Percentiles rank a stretch among this genome's conserved stretches.
These are phyloP conservation scores for Debaryomyces fabryi DNA, from an alignment of 1,139 yeast species.

Conservation along the genomic window DNA sequence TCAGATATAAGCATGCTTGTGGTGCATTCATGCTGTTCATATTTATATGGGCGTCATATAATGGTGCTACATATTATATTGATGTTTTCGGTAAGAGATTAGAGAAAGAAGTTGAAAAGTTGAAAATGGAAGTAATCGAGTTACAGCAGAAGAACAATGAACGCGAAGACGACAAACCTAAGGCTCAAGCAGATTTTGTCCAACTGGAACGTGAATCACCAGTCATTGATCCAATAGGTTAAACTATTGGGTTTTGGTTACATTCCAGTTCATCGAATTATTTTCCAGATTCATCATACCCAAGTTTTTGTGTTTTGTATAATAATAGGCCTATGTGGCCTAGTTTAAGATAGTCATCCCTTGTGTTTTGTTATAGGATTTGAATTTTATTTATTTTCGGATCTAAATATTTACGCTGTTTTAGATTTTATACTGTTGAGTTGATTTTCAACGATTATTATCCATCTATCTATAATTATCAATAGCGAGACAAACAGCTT, in stretches of 20 bases:
- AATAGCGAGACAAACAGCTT: not conserved
- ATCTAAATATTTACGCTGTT: not conserved
- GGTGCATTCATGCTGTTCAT: slow-evolving; percentile 69
- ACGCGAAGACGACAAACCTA: slow-evolving; percentile 15
- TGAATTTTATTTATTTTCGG: not conserved
- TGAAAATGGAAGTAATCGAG: slow-evolving; percentile 67
- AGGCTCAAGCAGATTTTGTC: not conserved
- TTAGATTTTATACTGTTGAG: not conserved
- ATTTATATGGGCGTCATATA: slow-evolving; percentile 78
- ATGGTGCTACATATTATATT: slow-evolving; percentile 93
- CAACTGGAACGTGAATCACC: not conserved
- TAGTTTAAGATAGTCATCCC: not conserved
- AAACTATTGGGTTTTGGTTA: not conserved
- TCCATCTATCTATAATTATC: not conserved
- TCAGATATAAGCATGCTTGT: slow-evolving; percentile 66
- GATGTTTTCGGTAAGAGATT: slow-evolving; percentile 88
- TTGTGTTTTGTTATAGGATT: not conserved
- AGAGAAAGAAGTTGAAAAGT: slow-evolving; percentile 75
- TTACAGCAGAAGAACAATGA: slow-evolving; percentile 59
- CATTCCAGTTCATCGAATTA: not conserved
- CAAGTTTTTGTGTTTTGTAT: not conserved
- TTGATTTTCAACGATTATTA: not conserved
- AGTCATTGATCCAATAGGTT: not conserved
- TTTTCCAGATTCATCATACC: not conserved
- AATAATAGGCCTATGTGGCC: not conserved